Evolutionary conservation across 768 basidiomycete species (phyloP), one percentile per base, ranked within the genome.

Genomic region (Boletus rex-veris): DNA sequence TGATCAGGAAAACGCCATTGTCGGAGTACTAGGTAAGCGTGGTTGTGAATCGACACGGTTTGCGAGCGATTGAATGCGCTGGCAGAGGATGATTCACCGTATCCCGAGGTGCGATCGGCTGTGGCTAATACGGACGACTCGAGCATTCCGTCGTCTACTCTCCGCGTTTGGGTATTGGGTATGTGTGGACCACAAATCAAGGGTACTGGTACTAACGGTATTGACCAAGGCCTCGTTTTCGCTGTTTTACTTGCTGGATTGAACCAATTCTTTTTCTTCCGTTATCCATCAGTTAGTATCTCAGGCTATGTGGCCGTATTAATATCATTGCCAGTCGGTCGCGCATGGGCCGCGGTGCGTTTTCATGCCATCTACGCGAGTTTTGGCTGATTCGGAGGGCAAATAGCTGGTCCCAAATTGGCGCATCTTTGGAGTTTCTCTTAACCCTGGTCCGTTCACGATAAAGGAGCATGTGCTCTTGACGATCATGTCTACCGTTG

Each of bases 221-320:
- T 15, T 4, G 28, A 18, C 15, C 1, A 41, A 70, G 70, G 68
- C 3, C 55, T 83, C 3, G 21, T 67, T 0, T 84, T 80, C 77
- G 74, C 84, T 0, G 71, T 85, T 58, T 19, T 90, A 46, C 75
- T 90, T 19, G 77, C 88, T 0, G 85, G 87, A 40, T 75, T 89
- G 74, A 90, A 90, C 69, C 87, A 88, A 61, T 89, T 88, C 71
- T 88, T 89, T 69, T 85, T 79, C 67, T 81, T 88, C 59, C 80
- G 87, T 28, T 88, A 81, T 62, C 87, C 86, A 5, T 69, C 74
- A 15, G 69, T 74, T 42, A 18, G 19, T 11, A 50, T 78, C 52
- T 70, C 64, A 42, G 60, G 64, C 74, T 77, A 87, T 52, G 83
- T 90, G n/a, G 84, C 86, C 0, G 83, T 88, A 58, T 72, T 92